Base-by-base conservation (phyloP, 805 yeast species). In the Phaffomyces thermotolerans region DNA sequence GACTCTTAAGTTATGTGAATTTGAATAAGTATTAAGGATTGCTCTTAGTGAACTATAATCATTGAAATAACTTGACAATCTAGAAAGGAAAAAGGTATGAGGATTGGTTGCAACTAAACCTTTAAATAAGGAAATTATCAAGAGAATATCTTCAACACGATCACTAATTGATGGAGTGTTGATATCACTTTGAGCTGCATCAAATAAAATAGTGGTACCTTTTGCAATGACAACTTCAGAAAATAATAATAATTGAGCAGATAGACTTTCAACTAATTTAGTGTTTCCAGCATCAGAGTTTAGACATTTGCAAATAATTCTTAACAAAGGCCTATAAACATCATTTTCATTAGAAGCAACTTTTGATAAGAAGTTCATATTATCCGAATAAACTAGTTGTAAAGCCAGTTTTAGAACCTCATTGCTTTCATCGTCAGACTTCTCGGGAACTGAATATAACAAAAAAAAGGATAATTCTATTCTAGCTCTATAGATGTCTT, bases 81-180 rank as follows among this genome's bases (percentile, higher is more conserved):
- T 73, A 5, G 67, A 50, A 36, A 72, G 71, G 45, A 82, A 67
- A 14, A 69, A 67, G 1, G 63, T 51, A 1, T 81, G 69, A 3
- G 78, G 69, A 1, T 73, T 69, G 35, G 80, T 57, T 8, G 61
- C 63, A 14, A 79, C 69, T 45, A 83, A 71, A 3, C 75, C 68
- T 49, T 83, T 76, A 57, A 83, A 68, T n/a, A 85, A 65, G 0
- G 86, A 76, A 12, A 85, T 68, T 9, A 85, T 66, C 49, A 84
- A 62, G 32, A 76, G 64, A 33, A 85, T 58, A 55, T 86, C 93
- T 49, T 83, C 89, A 23, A 81, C 68, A 49, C 73, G 75, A 23
- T 73, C 76, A 9, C 69, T 56, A 17, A 57, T 57, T 3, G 62
- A 60, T 27, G 71, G 58, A 6, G 48, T 61, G 39, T 52, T 56